Conservation (phyloP, 192 early-diverging fungal genomes). For the Coemansia sp. region DNA sequence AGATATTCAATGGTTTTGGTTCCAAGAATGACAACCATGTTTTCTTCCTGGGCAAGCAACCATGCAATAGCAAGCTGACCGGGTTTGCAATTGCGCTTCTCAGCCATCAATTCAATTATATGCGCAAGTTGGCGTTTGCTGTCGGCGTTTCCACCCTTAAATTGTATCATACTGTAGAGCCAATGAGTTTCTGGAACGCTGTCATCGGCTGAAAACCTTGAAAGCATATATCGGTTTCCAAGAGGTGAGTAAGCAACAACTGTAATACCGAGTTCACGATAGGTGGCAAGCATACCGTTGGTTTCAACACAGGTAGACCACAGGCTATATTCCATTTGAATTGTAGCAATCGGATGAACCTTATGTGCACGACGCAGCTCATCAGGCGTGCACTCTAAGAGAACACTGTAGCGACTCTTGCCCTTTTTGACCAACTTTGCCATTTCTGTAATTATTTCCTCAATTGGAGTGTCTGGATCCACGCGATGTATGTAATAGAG, state of each 20-base stretch:
- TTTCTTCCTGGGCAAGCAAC: conserved; percentile 58
- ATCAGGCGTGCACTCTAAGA: conserved; percentile 63
- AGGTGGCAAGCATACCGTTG: conserved; percentile 65
- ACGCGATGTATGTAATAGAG: conserved; percentile 67
- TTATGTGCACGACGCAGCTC: conserved; percentile 64
- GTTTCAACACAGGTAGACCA: conserved; percentile 65
- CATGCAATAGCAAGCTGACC: conserved; percentile 66
- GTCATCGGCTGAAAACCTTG: conserved; percentile 59
- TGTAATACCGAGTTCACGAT: conserved; percentile 71
- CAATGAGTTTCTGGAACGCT: conserved; percentile 59
- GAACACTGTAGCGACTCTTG: conserved; percentile 61
- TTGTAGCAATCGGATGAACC: conserved; percentile 67
- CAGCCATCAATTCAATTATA: conserved; percentile 50
- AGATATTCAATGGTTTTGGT: conserved; percentile 57
- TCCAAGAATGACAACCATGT: conserved; percentile 60
- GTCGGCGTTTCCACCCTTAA: conserved; percentile 60
- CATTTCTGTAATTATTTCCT: conserved; percentile 38
- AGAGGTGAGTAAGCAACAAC: conserved; percentile 73
- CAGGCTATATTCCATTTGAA: conserved; percentile 54
- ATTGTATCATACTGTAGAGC: conserved; percentile 56
- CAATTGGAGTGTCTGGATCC: conserved; percentile 58
- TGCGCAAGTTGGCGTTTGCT: conserved; percentile 64
- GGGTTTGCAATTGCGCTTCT: conserved; percentile 56
- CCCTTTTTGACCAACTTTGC: conserved; percentile 68
- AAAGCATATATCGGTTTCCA: no score